Conservation (phyloP, 2,329 filamentous ascomycete species). For the Hawksworthiomyces lignivorus region DNA sequence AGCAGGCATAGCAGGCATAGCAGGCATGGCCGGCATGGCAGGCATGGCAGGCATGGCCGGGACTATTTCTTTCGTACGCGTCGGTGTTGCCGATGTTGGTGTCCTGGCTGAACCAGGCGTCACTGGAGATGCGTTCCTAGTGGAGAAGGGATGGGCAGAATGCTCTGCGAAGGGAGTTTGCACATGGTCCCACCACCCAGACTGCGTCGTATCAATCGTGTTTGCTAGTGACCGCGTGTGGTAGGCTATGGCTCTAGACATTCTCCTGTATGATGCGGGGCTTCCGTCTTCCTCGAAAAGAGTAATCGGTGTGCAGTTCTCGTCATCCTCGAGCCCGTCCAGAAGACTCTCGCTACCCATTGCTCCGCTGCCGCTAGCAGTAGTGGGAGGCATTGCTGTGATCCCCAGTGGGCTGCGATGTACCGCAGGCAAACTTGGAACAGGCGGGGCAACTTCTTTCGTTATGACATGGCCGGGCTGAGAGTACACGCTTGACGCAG, state of each 20-base stretch:
- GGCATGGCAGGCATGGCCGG: slow-evolving; percentile 1
- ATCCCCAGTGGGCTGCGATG: slow-evolving; percentile 17
- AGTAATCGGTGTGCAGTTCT: slow-evolving; percentile 51
- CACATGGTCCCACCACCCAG: slow-evolving; percentile 74
- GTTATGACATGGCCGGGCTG: slow-evolving; percentile 33
- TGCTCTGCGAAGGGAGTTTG: slow-evolving; percentile 57
- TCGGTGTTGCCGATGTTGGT: background rate
- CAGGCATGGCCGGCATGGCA: background rate
- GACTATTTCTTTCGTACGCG: background rate
- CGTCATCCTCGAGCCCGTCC: slow-evolving; percentile 39
- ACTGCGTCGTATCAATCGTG: slow-evolving; percentile 45
- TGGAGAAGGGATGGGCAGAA: slow-evolving; percentile 35
- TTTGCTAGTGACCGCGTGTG: slow-evolving; percentile 26
- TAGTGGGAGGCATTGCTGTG: background rate
- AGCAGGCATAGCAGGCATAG: too few species aligned
- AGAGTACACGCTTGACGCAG: slow-evolving; percentile 55
- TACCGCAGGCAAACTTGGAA: slow-evolving; percentile 47
- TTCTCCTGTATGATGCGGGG: slow-evolving; percentile 28
- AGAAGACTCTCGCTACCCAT: background rate
- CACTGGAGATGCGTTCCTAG: slow-evolving; percentile 21
- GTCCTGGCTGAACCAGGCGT: slow-evolving; percentile 9
- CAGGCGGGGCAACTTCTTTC: slow-evolving; percentile 40
- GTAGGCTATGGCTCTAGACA: slow-evolving; percentile 28
- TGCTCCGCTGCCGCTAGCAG: background rate
- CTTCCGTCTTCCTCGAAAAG: slow-evolving; percentile 63